These are phyloP conservation scores for Solanum okadae DNA, from an alignment of 257 asterid species.

Conservation along the genomic window DNA sequence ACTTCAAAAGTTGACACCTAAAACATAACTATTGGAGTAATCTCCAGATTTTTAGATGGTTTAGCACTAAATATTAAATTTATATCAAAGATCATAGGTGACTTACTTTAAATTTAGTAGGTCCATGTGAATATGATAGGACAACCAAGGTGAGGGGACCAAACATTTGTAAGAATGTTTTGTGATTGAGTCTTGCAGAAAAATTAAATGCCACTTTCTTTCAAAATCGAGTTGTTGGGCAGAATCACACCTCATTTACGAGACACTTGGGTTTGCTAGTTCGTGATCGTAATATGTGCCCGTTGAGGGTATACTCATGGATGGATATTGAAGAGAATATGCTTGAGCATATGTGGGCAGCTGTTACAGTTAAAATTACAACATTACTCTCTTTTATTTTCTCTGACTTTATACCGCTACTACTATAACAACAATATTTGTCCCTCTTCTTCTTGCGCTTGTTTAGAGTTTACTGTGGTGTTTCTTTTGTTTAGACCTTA, in stretches of 20 bases:
- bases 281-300: neutral
- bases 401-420: no score
- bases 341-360: neutral
- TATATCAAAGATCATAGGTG: no score
- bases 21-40: no score
- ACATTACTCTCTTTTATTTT: no score
- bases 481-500: no score
- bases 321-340: neutral
- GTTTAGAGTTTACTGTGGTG: no score
- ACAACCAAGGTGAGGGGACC: neutral
- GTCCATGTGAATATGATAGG: neutral
- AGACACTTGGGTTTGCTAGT: neutral
- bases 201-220: neutral
- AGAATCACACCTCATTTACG: neutral
- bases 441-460: no score
- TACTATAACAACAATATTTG: no score
- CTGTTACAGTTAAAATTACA: neutral
- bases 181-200: neutral
- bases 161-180: neutral
- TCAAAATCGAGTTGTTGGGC: neutral
- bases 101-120: neutral
- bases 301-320: neutral
- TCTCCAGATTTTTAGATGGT: neutral
- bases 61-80: no score
- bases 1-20: no score